Percentiles rank a stretch among this genome's conserved stretches.
These are phyloP conservation scores for Rhododendron molle DNA, from an alignment of 148 eudicot genomes.

Conservation along the genomic window DNA sequence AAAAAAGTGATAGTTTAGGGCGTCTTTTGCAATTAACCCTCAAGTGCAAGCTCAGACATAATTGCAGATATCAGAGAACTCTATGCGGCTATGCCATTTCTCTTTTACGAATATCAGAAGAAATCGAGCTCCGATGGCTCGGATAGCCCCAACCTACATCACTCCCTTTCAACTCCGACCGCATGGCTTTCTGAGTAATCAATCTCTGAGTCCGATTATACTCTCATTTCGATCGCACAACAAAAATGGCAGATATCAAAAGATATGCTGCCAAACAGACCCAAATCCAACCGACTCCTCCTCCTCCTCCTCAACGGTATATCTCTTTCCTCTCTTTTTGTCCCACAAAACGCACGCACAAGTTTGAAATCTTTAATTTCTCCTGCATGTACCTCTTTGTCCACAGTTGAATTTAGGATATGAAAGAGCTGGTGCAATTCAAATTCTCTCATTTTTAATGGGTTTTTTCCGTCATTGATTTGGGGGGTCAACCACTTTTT, in stretches of 20 bases:
- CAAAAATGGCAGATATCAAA: not conserved
- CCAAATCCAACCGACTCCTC: not conserved
- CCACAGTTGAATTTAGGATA: too few species aligned
- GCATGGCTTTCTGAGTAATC: not conserved
- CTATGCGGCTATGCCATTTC: not conserved
- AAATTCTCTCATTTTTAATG: too few species aligned
- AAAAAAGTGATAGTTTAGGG: too few species aligned
- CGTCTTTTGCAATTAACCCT: too few species aligned
- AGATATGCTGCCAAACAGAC: not conserved
- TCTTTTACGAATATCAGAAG: not conserved
- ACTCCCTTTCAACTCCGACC: not conserved
- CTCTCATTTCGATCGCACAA: not conserved
- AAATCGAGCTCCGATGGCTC: constrained; percentile 6
- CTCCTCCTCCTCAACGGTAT: not conserved
- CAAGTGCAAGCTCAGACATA: too few species aligned
- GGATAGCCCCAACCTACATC: not conserved
- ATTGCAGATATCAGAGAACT: not conserved
- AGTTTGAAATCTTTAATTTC: too few species aligned
- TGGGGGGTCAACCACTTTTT: not conserved
- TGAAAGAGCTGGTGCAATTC: too few species aligned
- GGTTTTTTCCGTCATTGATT: not conserved
- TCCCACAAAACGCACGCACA: not conserved
- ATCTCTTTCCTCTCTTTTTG: not conserved
- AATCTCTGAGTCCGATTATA: not conserved
- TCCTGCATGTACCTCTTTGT: too few species aligned